A percentile compares a stretch with the other conserved stretches of the same genome.
phyloP scores from a whole-genome alignment of 2,329 filamentous ascomycete species.

The Ceratocystiopsis minuta region DNA sequence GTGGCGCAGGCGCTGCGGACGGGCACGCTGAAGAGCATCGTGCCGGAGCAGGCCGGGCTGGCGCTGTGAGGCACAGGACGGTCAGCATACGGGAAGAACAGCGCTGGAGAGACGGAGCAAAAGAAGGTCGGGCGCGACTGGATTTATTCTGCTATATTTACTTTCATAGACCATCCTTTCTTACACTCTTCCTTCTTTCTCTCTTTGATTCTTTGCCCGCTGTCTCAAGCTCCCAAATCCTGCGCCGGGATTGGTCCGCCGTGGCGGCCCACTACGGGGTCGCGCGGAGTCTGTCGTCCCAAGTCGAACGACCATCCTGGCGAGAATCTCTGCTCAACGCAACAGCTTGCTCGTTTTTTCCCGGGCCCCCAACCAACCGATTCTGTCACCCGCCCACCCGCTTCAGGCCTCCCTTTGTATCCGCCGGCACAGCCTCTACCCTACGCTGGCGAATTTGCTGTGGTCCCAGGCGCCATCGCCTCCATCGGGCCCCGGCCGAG shows the following conservation, averaged over 20 bases:
- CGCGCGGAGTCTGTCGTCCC: too few species aligned
- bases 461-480: conserved; percentile 4
- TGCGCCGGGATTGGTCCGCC: neutral
- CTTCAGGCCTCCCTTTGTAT: too few species aligned
- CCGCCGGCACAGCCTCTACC: neutral
- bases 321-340: too few species aligned
- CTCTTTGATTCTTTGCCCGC: too few species aligned
- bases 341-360: too few species aligned
- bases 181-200: too few species aligned
- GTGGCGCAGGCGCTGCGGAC: conserved; percentile 11
- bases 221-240: neutral
- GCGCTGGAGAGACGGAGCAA: neutral
- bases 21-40: conserved; percentile 6
- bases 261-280: too few species aligned
- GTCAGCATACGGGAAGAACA: too few species aligned
- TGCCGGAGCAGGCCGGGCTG: conserved; percentile 8
- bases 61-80: neutral
- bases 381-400: too few species aligned
- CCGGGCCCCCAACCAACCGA: too few species aligned
- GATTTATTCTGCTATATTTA: neutral
- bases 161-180: too few species aligned
- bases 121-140: neutral
- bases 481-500: neutral
- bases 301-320: too few species aligned
- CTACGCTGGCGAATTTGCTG: conserved; percentile 6